phyloP scores from a whole-genome alignment of 2,329 filamentous ascomycete species.

The Aureobasidium sp. region DNA sequence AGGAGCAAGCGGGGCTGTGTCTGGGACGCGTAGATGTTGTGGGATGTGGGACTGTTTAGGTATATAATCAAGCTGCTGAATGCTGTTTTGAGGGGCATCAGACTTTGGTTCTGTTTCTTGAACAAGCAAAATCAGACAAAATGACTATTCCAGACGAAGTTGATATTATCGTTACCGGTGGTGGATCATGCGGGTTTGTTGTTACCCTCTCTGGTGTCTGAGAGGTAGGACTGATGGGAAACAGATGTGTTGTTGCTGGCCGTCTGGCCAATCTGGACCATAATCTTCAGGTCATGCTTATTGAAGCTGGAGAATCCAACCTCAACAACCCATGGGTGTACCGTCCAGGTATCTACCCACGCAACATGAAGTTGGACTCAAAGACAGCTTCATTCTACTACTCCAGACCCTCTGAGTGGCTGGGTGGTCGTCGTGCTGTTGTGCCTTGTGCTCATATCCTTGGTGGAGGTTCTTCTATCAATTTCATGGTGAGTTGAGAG shows the following conservation, averaged over 20 bases:
- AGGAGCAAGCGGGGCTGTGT: neutral
- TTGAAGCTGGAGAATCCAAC: conserved; percentile 64
- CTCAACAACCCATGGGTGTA: conserved; percentile 71
- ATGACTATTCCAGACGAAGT: conserved; percentile 68
- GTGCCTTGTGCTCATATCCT: conserved; percentile 68
- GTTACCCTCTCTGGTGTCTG: neutral
- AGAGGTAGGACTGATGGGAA: conserved; percentile 14
- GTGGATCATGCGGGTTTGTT: conserved; percentile 55
- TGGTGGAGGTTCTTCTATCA: conserved; percentile 57
- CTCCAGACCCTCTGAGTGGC: conserved; percentile 63
- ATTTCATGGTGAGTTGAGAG: conserved; percentile 54
- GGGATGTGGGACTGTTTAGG: neutral
- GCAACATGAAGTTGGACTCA: conserved; percentile 71
- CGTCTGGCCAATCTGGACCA: conserved; percentile 68
- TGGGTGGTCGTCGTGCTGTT: conserved; percentile 60
- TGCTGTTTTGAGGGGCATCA: neutral
- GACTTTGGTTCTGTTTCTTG: too few relatives aligned
- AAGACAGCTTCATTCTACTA: conserved; percentile 78
- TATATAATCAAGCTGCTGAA: neutral
- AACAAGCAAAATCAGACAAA: neutral
- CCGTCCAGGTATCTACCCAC: conserved; percentile 65
- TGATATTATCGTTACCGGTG: conserved; percentile 71
- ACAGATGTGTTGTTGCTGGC: conserved; percentile 38
- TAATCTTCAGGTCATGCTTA: conserved; percentile 60
- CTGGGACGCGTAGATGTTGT: neutral